Evolutionary conservation across 1,284 basidiomycete genomes (phyloP).

Genomic region (Grifola frondosa): DNA sequence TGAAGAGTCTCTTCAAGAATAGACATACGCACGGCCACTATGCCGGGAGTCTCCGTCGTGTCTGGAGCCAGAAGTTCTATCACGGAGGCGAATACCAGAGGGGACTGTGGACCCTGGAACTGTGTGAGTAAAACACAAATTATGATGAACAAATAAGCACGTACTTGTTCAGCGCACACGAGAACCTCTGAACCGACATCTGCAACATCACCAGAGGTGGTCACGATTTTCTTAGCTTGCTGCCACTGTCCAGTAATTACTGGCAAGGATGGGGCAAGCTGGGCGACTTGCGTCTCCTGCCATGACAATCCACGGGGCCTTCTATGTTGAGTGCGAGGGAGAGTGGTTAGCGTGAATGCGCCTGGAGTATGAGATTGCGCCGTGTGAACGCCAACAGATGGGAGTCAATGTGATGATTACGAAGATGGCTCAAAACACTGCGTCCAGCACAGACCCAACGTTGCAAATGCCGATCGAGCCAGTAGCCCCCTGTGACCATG

Average conservation of each 20-base stretch:
- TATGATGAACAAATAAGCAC: too few relatives aligned
- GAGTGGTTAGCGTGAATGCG: too few relatives aligned
- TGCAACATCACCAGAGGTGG: neutral
- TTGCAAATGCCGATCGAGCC: constrained; percentile 1
- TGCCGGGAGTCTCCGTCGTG: too few relatives aligned
- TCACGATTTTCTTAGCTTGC: neutral
- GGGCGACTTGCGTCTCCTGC: too few relatives aligned
- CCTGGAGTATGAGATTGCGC: too few relatives aligned
- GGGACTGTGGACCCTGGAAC: too few relatives aligned
- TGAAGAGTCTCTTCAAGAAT: neutral
- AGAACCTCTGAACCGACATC: too few relatives aligned
- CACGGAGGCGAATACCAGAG: too few relatives aligned
- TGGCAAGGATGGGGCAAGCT: neutral
- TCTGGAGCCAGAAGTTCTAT: too few relatives aligned
- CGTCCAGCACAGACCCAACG: constrained; percentile 11
- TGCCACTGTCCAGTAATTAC: neutral
- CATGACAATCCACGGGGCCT: too few relatives aligned
- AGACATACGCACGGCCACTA: neutral
- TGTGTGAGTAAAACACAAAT: too few relatives aligned
- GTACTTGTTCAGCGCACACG: too few relatives aligned
- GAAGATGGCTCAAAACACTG: constrained; percentile 1
- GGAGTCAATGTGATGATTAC: neutral
- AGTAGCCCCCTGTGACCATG: constrained; percentile 17
- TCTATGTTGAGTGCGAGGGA: neutral
- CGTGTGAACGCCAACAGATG: constrained; percentile 6